Conservation (phyloP, 1,139 yeast species). For the Blastobotrys malaysiensis region DNA sequence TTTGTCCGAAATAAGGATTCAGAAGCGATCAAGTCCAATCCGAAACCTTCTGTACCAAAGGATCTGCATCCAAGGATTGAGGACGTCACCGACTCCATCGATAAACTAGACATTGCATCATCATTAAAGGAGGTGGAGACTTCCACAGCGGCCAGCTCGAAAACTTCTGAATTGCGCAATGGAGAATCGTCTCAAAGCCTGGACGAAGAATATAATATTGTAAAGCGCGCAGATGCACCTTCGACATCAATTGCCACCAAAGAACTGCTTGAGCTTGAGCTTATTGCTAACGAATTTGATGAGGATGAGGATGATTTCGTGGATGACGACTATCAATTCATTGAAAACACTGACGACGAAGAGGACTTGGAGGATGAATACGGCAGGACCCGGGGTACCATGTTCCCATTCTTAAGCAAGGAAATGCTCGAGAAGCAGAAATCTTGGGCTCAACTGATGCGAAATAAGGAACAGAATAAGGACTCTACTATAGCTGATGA, state of each 20-base stretch:
- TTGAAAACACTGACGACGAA: slow-evolving; percentile 35
- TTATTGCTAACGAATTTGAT: slow-evolving; percentile 51
- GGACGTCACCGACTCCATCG: not conserved
- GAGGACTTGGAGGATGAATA: slow-evolving; percentile 36
- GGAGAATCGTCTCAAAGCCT: not conserved
- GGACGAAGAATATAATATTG: not conserved
- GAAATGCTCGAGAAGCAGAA: slow-evolving; percentile 2
- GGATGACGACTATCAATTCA: slow-evolving; percentile 38
- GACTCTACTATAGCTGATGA: not conserved
- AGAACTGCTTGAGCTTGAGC: slow-evolving; percentile 48
- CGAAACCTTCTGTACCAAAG: not conserved
- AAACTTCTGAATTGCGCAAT: not conserved
- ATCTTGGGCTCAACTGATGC: not conserved
- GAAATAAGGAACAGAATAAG: slow-evolving; percentile 3
- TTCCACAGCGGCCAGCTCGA: not conserved
- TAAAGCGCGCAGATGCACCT: not conserved
- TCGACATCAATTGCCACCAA: slow-evolving; percentile 38
- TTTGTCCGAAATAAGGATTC: not conserved
- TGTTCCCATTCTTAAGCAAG: slow-evolving; percentile 29
- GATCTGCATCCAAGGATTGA: not conserved
- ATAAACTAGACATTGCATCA: not conserved
- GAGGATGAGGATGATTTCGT: slow-evolving; percentile 37
- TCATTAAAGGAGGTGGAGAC: not conserved
- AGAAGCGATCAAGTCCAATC: not conserved
- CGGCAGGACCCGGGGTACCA: slow-evolving; percentile 35